Base-by-base conservation (phyloP, 352 stramenopile species). In the Globisporangium megalacanthum region DNA sequence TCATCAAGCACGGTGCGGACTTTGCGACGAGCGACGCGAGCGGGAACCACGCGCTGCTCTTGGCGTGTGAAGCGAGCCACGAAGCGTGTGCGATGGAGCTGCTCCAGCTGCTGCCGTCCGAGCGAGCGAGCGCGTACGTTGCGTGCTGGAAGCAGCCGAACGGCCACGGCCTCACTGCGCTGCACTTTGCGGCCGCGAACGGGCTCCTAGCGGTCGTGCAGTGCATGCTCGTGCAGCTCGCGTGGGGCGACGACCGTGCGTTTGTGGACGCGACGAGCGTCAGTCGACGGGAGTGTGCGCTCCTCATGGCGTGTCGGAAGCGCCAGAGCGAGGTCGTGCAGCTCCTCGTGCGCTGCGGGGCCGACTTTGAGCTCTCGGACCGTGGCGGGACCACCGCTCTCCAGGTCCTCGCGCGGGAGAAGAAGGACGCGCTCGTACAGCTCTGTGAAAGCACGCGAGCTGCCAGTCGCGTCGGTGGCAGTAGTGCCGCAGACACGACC, bases 221-320 rank as follows among this genome's bases (percentile, higher is more conserved):
- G 37, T 58, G 46, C 15, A 68, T 88, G 58, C 41, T 86, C 33
- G 36, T 65, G 10, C 49, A 55, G 17, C 58, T 90, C 31, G 64
- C 70, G 31, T 67, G 65, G 57, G 52, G 70, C 11, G 44, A 64
- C 6, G 60, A 80, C 33, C 41, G 1, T 0, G 63, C 63, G 25
- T 77, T 79, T 59, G 14, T 86, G 9, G 75, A 88, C 17, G 73
- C 79, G 3, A 70, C 70, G 17, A 79, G 69, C 54, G 65, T 65
- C 0, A 72, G 61, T 10, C 72, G 77, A 37, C 66, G 70, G 17
- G 82, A 92, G 58, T 82, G 60, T 15, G 75, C 82, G 19, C 56
- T 92, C 39, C 61, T 89, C n/a, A 68, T 90, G 51, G 77, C 79
- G 22, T 75, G 72, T 58, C 73, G 78, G 4, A 89, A 88, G 68